phyloP scores from a whole-genome alignment of 23 red algal genomes.

The Gracilariopsis chorda region DNA sequence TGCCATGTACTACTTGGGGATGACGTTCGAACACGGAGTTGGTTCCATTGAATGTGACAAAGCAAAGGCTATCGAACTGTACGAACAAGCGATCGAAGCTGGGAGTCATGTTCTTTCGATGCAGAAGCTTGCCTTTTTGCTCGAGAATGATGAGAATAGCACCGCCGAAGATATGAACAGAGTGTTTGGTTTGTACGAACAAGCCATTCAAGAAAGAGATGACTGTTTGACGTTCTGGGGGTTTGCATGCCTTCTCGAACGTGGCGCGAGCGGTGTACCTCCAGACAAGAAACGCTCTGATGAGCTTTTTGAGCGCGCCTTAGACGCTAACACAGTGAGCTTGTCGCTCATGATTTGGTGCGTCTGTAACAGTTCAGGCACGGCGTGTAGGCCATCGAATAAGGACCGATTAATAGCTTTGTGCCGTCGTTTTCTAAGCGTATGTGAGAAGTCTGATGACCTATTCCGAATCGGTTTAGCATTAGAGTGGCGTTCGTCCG shows the following conservation, averaged over 20 bases:
- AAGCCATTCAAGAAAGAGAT: background rate
- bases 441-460: background rate
- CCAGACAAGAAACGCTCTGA: background rate
- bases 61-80: background rate
- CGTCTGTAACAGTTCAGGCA: no score
- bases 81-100: background rate
- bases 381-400: no score
- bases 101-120: background rate
- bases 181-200: background rate
- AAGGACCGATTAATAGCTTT: no score
- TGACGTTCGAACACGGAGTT: background rate
- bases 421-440: no score
- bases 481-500: background rate
- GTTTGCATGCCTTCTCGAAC: background rate
- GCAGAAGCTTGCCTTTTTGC: background rate
- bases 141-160: background rate
- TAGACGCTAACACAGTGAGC: background rate
- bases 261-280: background rate
- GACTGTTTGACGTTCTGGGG: background rate
- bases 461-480: background rate
- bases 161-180: background rate
- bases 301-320: background rate
- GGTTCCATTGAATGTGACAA: background rate
- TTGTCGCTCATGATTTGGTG: no score
- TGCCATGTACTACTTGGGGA: background rate